Conservation (phyloP, 139 green algal genomes). For the Chlamydomonas sp. region DNA sequence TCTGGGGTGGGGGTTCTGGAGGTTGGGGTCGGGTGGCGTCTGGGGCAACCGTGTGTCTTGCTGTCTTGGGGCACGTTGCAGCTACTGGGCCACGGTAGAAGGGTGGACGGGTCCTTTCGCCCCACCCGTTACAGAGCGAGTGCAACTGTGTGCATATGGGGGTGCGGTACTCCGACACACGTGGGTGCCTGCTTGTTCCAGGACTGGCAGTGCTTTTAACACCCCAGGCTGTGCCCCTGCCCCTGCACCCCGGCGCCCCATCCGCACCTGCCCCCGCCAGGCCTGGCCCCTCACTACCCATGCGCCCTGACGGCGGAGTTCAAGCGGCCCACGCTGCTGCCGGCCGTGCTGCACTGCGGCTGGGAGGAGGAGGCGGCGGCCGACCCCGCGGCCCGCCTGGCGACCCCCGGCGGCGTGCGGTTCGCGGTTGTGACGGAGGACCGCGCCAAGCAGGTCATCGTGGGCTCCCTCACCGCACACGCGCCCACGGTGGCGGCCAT, state of each 20-base stretch:
- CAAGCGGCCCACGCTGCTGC: conserved; percentile 68
- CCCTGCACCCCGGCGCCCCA: background rate
- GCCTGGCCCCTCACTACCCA: conserved; percentile 47
- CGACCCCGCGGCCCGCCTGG: background rate
- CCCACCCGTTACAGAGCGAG: background rate
- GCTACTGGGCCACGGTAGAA: too few species aligned
- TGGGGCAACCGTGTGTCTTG: background rate
- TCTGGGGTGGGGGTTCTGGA: background rate
- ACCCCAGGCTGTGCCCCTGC: background rate
- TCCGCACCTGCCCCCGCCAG: background rate
- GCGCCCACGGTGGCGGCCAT: too few species aligned
- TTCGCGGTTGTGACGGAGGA: conserved; percentile 54
- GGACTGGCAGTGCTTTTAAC: background rate
- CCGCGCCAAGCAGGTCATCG: conserved; percentile 58
- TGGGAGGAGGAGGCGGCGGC: background rate
- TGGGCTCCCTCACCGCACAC: conserved; percentile 26
- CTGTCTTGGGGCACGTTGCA: too few species aligned
- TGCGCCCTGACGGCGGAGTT: conserved; percentile 53
- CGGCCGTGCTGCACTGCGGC: conserved; percentile 53
- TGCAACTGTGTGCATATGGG: background rate
- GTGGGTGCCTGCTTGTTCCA: too few species aligned
- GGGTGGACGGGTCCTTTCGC: background rate
- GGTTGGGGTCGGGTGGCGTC: background rate
- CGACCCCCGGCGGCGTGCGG: background rate
- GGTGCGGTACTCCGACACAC: too few species aligned